Base-by-base conservation (phyloP, 1,139 yeast species). In the Debaryomyces nepalensis region DNA sequence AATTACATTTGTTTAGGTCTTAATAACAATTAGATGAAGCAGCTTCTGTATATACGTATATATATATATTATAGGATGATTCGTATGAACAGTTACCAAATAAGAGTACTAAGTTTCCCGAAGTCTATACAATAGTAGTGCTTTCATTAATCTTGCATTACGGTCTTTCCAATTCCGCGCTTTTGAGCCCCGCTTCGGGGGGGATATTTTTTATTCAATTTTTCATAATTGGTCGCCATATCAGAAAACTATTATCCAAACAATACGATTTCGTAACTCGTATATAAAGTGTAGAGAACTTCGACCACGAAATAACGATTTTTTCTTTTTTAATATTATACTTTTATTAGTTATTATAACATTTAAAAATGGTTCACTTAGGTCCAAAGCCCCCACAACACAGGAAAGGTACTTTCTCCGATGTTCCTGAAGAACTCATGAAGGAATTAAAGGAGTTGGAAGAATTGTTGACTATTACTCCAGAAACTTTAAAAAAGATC, bases 331-430 rank as follows among this genome's bases (percentile, higher is more conserved):
- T 23, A 29, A 24, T 14, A 18, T 11, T 24, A 20, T 15, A n/a
- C 9, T 18, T 23, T 41, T 23, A n/a, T 12, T 11, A 24, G 12
- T 14, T 7, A 15, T 4, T 16, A 29, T 26, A 33, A 35, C 26
- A 30, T 23, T 21, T 27, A 29, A 57, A 40, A 53, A 86, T 86
- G 95, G 95, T 86, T 63, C 88, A 82, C 65, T 77, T 86, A 61
- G 95, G 95, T 61, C 93, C 95, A 51, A 83, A 85, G 64, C 81
- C 79, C 55, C 95, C 95, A 40, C 91, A 87, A 50, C 82, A 83
- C 60, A 84, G 95, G 72, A 86, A 81, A 66, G 84, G 95, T 42
- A 82, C 95, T 30, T 81, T 84, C 79, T 77, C 84, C 37, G 90
- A 84, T 52, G 84, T 86, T 45, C 87, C 95, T 37, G 77, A 76